Base-by-base conservation (phyloP, 2,329 filamentous ascomycete genomes). In the Pyricularia grisea region DNA sequence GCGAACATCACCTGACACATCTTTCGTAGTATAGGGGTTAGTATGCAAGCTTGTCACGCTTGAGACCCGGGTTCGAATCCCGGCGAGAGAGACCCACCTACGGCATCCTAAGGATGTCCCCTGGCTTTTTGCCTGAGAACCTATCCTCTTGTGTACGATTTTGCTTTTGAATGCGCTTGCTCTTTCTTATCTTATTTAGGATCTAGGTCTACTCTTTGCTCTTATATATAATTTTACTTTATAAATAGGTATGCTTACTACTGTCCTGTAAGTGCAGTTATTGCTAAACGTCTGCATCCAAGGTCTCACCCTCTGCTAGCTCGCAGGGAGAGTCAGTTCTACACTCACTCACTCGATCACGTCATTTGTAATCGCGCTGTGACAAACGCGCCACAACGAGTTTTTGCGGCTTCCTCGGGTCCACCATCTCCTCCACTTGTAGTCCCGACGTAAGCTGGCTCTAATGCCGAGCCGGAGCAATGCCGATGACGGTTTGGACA, bases 1-100 rank as follows among this genome's bases (percentile, higher is more conserved):
- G 33, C 33, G 33, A 36, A 2, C 33, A 36, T 2, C 11, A 14
- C 33, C 31, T n/a, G n/a, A n/a, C n/a, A 20, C 20, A 55, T 68
- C 67, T 68, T 61, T 36, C 63, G 67, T 68, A 33, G 67, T 68
- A 68, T 68, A 68, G 67, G 50, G 67, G 67, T 64, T 68, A 68
- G 67, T 64, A 70, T 67, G 33, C 66, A 42, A 67, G 55, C 55
- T 55, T 60, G 65, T 50, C 58, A 55, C 67, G 67, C 67, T 68
- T 36, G 67, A 55, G 67, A 68, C 67, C 67, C 67, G 67, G 67
- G 67, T 68, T 68, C 67, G 50, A 68, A 55, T 68, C 67, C 67
- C 67, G 67, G 67, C 67, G 67, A 36, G 67, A 68, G 67, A 68
- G 67, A 25, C 23, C 30, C 28, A 25, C 28, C 31, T 61, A 61